phyloP scores from a whole-genome alignment of 805 yeast genomes.

The Zygosaccharomyces siamensis region DNA sequence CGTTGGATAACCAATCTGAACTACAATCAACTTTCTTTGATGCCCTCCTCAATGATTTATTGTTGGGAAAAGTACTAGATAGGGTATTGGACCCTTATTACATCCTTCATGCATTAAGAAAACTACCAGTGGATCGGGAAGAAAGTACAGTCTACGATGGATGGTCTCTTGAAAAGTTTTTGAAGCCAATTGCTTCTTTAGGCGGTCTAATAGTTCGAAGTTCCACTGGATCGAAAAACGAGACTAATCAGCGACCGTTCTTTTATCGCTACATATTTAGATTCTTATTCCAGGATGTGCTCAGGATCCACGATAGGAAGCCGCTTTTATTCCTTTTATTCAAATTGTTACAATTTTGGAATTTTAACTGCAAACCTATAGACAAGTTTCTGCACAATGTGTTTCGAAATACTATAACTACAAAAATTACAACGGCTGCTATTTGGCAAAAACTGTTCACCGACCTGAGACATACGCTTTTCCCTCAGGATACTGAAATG shows the following conservation, averaged over 20 bases:
- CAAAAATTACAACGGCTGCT: not conserved
- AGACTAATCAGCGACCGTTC: conserved; percentile 2
- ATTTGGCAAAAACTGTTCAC: not conserved
- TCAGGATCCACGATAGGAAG: conserved; percentile 21
- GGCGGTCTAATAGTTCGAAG: conserved; percentile 2
- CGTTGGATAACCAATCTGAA: conserved; percentile 15
- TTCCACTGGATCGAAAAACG: not conserved
- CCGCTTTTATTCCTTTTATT: conserved; percentile 33
- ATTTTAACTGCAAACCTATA: conserved; percentile 11
- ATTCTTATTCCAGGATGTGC: conserved; percentile 16
- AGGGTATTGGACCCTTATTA: conserved; percentile 28
- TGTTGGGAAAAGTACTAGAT: conserved; percentile 25
- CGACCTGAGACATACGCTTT: conserved; percentile 36
- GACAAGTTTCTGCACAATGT: conserved; percentile 9
- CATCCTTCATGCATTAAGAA: conserved; percentile 19
- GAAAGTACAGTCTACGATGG: not conserved
- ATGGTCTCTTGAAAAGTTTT: not conserved
- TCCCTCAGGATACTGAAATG: conserved; percentile 47
- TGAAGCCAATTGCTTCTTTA: not conserved
- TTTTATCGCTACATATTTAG: conserved; percentile 19
- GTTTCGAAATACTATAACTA: conserved; percentile 8
- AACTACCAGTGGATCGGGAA: not conserved
- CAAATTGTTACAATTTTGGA: conserved; percentile 21
- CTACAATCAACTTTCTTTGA: conserved; percentile 25
- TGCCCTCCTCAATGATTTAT: conserved; percentile 20